Percentiles rank a stretch among this genome's conserved stretches.
Conservation (phyloP, 805 yeast genomes). For the Ogataea pini region DNA sequence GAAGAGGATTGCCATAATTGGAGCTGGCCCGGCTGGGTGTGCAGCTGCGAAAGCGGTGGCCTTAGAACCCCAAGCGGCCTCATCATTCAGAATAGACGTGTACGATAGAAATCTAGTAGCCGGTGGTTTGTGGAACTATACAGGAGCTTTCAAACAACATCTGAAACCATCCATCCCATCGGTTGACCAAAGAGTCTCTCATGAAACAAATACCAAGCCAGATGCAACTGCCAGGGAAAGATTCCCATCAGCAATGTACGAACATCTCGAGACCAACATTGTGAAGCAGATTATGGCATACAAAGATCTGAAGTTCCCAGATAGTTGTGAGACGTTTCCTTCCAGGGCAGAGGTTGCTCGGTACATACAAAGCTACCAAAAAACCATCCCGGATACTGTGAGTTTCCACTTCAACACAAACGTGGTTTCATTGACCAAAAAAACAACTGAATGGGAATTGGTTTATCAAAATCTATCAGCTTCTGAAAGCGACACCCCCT, state of each 20-base stretch:
- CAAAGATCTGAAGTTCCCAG: conserved; percentile 34
- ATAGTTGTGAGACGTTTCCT: conserved; percentile 54
- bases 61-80: conserved; percentile 32
- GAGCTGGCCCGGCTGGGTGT: conserved; percentile 39
- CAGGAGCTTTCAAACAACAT: conserved; percentile 28
- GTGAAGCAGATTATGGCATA: conserved; percentile 34
- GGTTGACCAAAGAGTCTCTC: conserved; percentile 16
- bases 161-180: conserved; percentile 30
- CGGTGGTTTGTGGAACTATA: conserved; percentile 39
- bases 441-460: conserved; percentile 30
- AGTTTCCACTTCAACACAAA: conserved; percentile 40
- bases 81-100: conserved; percentile 29
- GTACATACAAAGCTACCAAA: conserved; percentile 60
- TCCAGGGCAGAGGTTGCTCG: conserved; percentile 57
- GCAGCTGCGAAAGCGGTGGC: conserved; percentile 37
- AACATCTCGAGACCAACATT: conserved; percentile 38
- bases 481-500: not conserved
- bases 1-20: conserved; percentile 33
- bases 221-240: conserved; percentile 12
- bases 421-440: conserved; percentile 45
- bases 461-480: conserved; percentile 15
- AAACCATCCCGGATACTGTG: conserved; percentile 42
- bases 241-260: conserved; percentile 37
- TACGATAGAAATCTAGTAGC: conserved; percentile 34
- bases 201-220: conserved; percentile 20